phyloP scores from a whole-genome alignment of 2,329 filamentous ascomycete species.

The Lasiodiplodia sp. region DNA sequence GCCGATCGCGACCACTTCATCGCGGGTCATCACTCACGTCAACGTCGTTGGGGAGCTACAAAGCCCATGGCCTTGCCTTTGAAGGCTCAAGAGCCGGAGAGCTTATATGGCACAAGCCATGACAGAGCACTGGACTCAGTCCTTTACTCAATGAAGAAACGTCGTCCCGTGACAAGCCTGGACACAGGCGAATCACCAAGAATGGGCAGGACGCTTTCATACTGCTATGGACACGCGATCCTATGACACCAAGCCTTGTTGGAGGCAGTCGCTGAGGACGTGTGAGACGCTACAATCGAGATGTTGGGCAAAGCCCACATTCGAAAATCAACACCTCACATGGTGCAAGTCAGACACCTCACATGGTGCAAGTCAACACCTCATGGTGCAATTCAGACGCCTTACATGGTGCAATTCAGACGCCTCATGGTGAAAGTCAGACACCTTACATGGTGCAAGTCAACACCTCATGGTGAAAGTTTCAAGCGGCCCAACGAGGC shows the following conservation, averaged over 20 bases:
- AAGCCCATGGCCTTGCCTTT: neutral
- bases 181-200: too few relatives aligned
- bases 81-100: neutral
- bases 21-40: neutral
- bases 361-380: neutral
- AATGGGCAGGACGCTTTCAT: too few relatives aligned
- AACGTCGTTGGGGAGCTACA: neutral
- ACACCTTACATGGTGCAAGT: too few relatives aligned
- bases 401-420: too few relatives aligned
- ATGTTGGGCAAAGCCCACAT: neutral
- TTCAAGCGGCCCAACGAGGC: neutral
- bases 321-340: neutral
- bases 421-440: neutral
- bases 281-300: too few relatives aligned
- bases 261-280: too few relatives aligned
- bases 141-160: neutral
- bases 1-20: conserved; percentile 9
- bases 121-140: neutral
- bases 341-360: neutral
- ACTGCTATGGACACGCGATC: too few relatives aligned
- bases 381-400: too few relatives aligned
- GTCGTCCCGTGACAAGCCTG: too few relatives aligned
- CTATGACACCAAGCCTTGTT: too few relatives aligned
- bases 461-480: neutral
- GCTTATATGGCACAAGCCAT: neutral